Base-by-base conservation (phyloP, 106 monocot species). In the Narthecium ossifragum region DNA sequence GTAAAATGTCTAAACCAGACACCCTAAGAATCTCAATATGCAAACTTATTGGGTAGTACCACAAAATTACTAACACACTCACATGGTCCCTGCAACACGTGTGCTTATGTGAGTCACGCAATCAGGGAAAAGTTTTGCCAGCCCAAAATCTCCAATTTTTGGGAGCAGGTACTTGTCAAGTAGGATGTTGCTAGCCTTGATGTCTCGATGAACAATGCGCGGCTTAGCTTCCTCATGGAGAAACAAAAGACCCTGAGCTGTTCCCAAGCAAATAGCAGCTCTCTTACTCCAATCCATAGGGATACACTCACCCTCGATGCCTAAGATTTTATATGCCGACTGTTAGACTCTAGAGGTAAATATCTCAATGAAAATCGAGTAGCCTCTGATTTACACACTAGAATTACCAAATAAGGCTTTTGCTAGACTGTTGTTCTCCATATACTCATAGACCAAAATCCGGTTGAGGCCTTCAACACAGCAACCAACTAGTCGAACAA, bases 121-220 rank as follows among this genome's bases (percentile, higher is more conserved):
- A 28, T 80, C 75, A 47, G 80, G 80, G 54, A 80, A 80, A 63
- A 80, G 80, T 61, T 80, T 80, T 9, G 75, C 80, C 34, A 80
- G 32, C 53, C 80, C 80, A 54, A 80, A 80, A 63, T 80, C 70
- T 54, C 80, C 80, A 48, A 80, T 80, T 71, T 80, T 75, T 5
- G 80, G 80, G 1, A 26, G 24, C 14, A 80, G 52, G 28, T 80
- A 46, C 45, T 59, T 62, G 66, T 75, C 70, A 26, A 80, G 80
- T 48, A 80, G 61, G 70, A 80, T 28, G 36, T 80, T 80, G 38
- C 75, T 80, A 61, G 80, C 80, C 61, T 80, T 80, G 67, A 80
- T 80, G 38, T 80, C 80, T 41, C 80, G 70, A 57, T 80, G 80
- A 24, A 80, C 71, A 26, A 75, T 80, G 58, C 21, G 67, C 45